Conservation (phyloP, 257 asterid species). For the Capsicum baccatum region DNA sequence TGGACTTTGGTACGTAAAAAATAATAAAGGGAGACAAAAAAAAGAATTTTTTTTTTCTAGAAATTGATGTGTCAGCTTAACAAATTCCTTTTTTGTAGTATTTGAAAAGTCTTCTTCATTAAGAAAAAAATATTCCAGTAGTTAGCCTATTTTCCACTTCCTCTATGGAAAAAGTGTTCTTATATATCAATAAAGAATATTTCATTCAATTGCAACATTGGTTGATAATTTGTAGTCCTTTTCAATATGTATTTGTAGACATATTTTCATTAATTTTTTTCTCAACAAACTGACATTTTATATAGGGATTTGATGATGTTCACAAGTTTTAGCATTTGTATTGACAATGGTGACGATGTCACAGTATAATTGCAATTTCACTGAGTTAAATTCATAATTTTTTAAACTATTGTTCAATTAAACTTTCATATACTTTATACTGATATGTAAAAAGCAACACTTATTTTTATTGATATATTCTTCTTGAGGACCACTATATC, state of each 20-base stretch:
- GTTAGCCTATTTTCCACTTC: slow-evolving; percentile 13
- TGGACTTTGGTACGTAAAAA: neutral
- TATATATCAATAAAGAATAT: neutral
- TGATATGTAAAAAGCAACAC: neutral
- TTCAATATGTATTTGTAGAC: neutral
- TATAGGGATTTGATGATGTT: too few species aligned
- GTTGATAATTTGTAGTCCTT: neutral
- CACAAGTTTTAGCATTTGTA: too few species aligned
- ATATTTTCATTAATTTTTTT: too few species aligned
- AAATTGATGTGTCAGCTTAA: slow-evolving; percentile 11
- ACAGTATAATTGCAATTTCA: neutral
- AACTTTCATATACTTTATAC: neutral
- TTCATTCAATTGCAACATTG: neutral
- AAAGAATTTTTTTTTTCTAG: neutral
- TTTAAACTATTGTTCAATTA: neutral
- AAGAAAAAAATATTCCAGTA: neutral
- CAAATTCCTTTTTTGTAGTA: neutral
- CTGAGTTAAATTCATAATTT: neutral
- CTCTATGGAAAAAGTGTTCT: neutral
- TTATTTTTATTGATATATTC: neutral
- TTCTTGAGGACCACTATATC: neutral
- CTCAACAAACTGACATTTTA: too few species aligned
- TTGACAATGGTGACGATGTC: neutral
- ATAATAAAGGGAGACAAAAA: too few species aligned
- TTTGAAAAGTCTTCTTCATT: neutral